Percentiles rank a stretch among this genome's conserved stretches.
phyloP scores from a whole-genome alignment of 2,329 filamentous ascomycete genomes.

The Aspergillus hiratsukae region DNA sequence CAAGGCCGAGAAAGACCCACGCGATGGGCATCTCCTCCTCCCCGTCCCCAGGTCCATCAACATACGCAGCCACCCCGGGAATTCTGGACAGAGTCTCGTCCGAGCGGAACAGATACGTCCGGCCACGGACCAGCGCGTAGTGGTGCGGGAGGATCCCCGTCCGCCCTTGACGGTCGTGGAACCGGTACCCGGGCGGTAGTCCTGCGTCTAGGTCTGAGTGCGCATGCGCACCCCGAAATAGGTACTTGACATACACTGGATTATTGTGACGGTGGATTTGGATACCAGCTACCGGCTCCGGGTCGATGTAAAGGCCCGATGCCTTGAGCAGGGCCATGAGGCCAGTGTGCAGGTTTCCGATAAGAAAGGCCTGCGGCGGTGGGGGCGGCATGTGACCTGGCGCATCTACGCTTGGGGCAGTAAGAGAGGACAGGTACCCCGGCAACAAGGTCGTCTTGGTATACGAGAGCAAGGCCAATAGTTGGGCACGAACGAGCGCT shows the following conservation, averaged over 20 bases:
- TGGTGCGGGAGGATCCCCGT: slow-evolving; percentile 26
- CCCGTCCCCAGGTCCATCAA: neutral
- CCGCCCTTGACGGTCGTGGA: slow-evolving; percentile 21
- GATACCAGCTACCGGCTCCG: slow-evolving; percentile 16
- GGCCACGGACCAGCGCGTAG: slow-evolving; percentile 34
- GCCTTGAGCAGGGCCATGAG: slow-evolving; percentile 25
- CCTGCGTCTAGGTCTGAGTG: neutral
- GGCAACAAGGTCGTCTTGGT: slow-evolving; percentile 24
- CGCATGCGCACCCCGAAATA: slow-evolving; percentile 22
- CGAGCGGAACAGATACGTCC: slow-evolving; percentile 37
- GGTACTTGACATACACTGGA: slow-evolving; percentile 34
- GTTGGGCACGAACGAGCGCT: slow-evolving; percentile 20
- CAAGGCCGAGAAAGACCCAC: slow-evolving; percentile 38
- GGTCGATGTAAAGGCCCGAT: slow-evolving; percentile 13
- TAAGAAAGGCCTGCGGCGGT: slow-evolving; percentile 28
- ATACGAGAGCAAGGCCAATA: slow-evolving; percentile 25
- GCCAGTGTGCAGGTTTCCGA: slow-evolving; percentile 35
- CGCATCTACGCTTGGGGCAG: neutral
- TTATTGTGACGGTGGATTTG: slow-evolving; percentile 26
- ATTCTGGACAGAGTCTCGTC: slow-evolving; percentile 28
- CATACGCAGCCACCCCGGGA: slow-evolving; percentile 34
- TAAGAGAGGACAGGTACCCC: slow-evolving; percentile 19
- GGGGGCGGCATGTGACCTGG: slow-evolving; percentile 21
- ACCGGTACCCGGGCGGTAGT: slow-evolving; percentile 32
- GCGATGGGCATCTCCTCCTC: slow-evolving; percentile 30